Conservation (phyloP, 2,329 filamentous ascomycete species). For the Triangularia setosa region DNA sequence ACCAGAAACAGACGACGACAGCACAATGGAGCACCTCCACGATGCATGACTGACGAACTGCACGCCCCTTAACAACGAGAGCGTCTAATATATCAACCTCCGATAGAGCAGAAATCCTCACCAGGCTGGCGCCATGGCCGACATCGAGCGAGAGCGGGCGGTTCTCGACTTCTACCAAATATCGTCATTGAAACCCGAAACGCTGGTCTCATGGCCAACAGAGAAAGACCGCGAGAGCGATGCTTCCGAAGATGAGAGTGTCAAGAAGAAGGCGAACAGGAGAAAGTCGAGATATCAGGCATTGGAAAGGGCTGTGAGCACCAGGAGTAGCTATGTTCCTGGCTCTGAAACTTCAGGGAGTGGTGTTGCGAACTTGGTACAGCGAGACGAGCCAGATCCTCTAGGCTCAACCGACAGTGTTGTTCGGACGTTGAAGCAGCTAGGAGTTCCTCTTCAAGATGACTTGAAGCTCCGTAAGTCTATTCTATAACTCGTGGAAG, state of each 20-base stretch:
- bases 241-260: slow-evolving; percentile 56
- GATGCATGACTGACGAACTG: not conserved
- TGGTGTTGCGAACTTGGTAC: slow-evolving; percentile 72
- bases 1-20: not conserved
- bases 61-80: not conserved
- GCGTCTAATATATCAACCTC: not conserved
- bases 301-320: slow-evolving; percentile 70
- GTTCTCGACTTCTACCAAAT: slow-evolving; percentile 90
- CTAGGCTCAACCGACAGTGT: slow-evolving; percentile 86
- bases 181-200: slow-evolving; percentile 63
- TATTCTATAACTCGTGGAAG: not conserved
- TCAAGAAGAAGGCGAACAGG: slow-evolving; percentile 48
- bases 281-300: slow-evolving; percentile 81
- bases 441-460: slow-evolving; percentile 79
- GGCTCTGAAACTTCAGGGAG: slow-evolving; percentile 63
- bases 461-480: slow-evolving; percentile 69
- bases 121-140: not conserved
- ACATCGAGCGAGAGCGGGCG: slow-evolving; percentile 64
- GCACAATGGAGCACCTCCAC: not conserved
- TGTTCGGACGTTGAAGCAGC: slow-evolving; percentile 69
- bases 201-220: slow-evolving; percentile 71
- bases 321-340: slow-evolving; percentile 60
- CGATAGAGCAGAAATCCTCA: not conserved
- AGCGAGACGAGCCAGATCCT: slow-evolving; percentile 89
- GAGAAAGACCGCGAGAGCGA: slow-evolving; percentile 74